Base-by-base conservation (phyloP, 164 flowering plant genomes). In the Santalum album region DNA sequence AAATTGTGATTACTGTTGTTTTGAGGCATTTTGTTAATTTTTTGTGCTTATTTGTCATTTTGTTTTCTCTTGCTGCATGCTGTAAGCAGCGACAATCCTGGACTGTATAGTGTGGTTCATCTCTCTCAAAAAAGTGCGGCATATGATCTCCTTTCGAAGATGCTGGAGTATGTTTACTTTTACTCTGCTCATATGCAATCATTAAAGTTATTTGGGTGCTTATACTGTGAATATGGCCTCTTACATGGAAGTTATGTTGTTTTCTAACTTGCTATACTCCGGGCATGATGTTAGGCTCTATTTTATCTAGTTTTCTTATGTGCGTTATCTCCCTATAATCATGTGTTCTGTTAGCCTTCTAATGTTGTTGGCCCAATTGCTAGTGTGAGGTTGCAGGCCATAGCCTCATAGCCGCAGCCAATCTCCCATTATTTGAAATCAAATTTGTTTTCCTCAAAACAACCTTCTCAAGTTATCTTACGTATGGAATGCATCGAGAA, bases 151-250 rank as follows among this genome's bases (percentile, higher is more conserved):
- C 82, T 94, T 54, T 80, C 97, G 9, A 87, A 82, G 74, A 94
- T 94, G 99, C 90, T 94, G 7, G 99, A 94, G 96, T 88, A 88
- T 53, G 96, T 76, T 42, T 10, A n/a, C n/a, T n/a, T 64, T 3
- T 47, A 51, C 54, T 72, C 40, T 36, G 16, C 17, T 38, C 34
- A 29, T 29, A n/a, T n/a, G n/a, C 34, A 29, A 36, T 14, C 15
- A 6, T 36, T 9, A 36, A 36, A 36, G 7, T 36, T 2, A 14
- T 36, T 36, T 36, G 40, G 40, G 2, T 29, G 6, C 35, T 36
- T 36, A 36, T 36, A 36, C 15, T 36, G 16, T 12, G 16, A 7
- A 36, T 36, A 36, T 36, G 40, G 14, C 40, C 40, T 36, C 12
- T 36, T 14, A 36, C 15, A 36, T 36, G 40, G 12, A 14, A 14